Conservation (phyloP, 2,329 filamentous ascomycete species). For the Sporothrix pseudoabietina region DNA sequence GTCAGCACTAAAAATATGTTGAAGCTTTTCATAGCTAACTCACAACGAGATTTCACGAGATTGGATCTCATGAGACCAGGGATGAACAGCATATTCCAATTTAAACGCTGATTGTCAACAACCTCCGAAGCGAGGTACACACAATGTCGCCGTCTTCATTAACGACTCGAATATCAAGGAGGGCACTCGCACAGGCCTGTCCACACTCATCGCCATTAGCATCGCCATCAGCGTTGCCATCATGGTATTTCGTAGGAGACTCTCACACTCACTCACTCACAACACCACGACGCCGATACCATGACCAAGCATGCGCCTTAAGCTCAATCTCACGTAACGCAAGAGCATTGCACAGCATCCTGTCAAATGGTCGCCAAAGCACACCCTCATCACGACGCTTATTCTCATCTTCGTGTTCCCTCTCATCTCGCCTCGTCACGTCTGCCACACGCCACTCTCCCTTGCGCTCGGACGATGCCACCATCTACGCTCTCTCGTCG, state of each 20-base stretch:
- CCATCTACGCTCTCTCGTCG: conserved; percentile 91
- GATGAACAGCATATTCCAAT: neutral
- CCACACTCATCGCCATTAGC: neutral
- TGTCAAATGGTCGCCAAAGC: neutral
- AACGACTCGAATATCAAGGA: neutral
- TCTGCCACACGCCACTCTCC: neutral
- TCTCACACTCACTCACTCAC: neutral
- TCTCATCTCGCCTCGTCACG: neutral
- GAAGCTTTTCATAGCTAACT: neutral
- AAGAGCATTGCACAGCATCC: too few relatives aligned
- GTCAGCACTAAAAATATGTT: neutral
- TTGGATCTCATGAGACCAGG: neutral
- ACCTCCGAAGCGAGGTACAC: neutral
- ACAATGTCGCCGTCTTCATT: neutral
- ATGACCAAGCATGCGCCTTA: neutral
- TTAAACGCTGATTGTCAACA: neutral
- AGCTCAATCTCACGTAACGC: neutral
- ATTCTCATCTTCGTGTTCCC: neutral
- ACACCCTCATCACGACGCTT: neutral
- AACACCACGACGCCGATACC: neutral
- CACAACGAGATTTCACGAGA: neutral
- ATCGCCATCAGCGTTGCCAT: neutral
- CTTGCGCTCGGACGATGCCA: conserved; percentile 51
- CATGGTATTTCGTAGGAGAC: neutral
- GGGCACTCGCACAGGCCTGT: too few relatives aligned